Evolutionary conservation across 352 stramenopile species (phyloP).

Genomic region (Globisporangium barbulae): DNA sequence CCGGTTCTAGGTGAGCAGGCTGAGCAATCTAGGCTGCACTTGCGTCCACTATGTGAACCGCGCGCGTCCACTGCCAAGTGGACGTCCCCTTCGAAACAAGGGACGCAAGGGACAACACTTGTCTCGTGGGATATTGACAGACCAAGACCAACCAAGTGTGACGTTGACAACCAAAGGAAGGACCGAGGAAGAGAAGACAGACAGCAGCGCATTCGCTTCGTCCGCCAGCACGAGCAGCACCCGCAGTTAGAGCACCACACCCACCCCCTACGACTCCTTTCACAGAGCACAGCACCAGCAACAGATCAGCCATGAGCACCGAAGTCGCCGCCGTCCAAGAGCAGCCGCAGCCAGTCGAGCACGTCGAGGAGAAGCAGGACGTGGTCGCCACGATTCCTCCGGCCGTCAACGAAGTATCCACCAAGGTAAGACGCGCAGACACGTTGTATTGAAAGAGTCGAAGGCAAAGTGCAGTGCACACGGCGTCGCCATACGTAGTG

Average conservation of each 20-base stretch:
- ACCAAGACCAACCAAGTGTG: conserved; percentile 27
- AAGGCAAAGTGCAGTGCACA: background rate
- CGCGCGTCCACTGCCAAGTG: no score
- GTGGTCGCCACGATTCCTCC: conserved; percentile 29
- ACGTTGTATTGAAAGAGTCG: background rate
- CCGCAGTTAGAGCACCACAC: background rate
- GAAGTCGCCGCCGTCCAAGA: conserved; percentile 25
- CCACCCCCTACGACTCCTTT: background rate
- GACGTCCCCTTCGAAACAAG: no score
- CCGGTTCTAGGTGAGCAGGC: no score
- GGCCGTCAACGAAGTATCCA: conserved; percentile 42
- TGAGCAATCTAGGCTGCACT: no score
- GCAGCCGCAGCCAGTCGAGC: conserved; percentile 25
- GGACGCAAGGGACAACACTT: no score
- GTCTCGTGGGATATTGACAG: background rate
- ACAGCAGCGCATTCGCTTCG: conserved; percentile 9
- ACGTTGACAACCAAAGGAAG: conserved; percentile 11
- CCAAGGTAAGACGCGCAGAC: conserved; percentile 40
- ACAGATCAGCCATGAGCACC: conserved; percentile 33
- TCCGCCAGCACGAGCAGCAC: conserved; percentile 6
- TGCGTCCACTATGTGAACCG: no score
- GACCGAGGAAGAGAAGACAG: conserved; percentile 5
- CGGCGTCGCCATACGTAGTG: background rate
- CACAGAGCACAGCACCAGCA: conserved; percentile 12
- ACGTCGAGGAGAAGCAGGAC: conserved; percentile 31